Evolutionary conservation across 163 green algal species (phyloP).

Genomic region (Scenedesmus sp.): DNA sequence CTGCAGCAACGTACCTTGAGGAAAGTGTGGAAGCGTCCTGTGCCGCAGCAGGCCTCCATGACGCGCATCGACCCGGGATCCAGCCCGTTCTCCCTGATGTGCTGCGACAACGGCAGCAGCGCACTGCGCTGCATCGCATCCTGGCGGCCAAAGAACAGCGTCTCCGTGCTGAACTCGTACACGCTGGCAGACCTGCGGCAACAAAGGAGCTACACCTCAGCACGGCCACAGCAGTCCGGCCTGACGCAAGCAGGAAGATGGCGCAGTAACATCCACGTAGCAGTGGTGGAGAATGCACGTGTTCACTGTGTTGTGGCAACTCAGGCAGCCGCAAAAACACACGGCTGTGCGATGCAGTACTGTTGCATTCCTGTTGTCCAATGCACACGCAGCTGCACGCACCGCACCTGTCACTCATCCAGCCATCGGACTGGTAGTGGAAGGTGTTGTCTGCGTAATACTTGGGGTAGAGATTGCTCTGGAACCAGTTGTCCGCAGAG

Average conservation of each 20-base stretch:
- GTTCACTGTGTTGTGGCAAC: no score
- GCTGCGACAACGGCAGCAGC: constrained; percentile 82
- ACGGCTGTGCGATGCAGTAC: no score
- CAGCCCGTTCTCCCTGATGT: constrained; percentile 47
- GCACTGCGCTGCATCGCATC: constrained; percentile 80
- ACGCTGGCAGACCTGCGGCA: constrained; percentile 65
- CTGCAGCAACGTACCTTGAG: constrained; percentile 77
- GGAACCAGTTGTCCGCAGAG: constrained; percentile 42
- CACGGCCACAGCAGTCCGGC: no score
- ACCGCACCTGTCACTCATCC: constrained; percentile 73
- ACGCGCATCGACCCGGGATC: constrained; percentile 57
- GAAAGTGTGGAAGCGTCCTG: constrained; percentile 93
- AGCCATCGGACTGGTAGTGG: constrained; percentile 95
- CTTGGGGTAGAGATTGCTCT: constrained; percentile 74
- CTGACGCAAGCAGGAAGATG: no score
- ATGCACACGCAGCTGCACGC: no score
- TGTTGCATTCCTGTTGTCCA: no score
- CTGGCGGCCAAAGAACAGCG: constrained; percentile 90
- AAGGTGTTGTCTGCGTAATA: constrained; percentile 90
- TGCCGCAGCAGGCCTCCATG: constrained; percentile 92
- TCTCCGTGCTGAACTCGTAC: constrained; percentile 92
- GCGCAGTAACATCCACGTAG: no score
- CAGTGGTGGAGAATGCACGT: no score
- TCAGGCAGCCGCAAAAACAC: no score
- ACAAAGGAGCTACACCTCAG: background rate